phyloP scores from a whole-genome alignment of 805 yeast genomes.

The Cyberlindnera petersonii region DNA sequence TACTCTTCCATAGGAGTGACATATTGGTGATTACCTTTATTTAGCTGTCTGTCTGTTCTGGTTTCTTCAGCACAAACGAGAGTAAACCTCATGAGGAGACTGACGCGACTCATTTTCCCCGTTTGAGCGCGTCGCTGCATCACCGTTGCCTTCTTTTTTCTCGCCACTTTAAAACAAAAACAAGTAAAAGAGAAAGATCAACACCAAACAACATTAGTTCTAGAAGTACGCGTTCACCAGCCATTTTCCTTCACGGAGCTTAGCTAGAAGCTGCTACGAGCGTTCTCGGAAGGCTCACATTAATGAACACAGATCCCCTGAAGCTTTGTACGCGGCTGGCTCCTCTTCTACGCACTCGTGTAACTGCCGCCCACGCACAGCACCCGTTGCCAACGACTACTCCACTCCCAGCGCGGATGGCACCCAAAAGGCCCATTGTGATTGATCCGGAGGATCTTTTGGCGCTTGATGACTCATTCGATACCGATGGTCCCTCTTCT shows the following conservation, averaged over 20 bases:
- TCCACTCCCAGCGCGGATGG: not conserved
- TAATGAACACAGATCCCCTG: constrained; percentile 2
- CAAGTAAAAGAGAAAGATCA: not conserved
- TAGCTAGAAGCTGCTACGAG: not conserved
- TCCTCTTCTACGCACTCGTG: constrained; percentile 6
- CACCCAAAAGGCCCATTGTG: not conserved
- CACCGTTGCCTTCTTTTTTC: not conserved
- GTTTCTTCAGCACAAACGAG: too few relatives aligned
- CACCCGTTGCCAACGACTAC: too few relatives aligned
- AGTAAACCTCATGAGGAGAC: not conserved
- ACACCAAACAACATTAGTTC: not conserved
- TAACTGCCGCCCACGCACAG: constrained; percentile 5
- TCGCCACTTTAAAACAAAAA: constrained; percentile 2
- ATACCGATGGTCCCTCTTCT: constrained; percentile 2
- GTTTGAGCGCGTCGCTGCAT: not conserved
- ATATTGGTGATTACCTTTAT: not conserved
- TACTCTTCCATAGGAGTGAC: constrained; percentile 19
- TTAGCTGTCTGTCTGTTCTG: not conserved
- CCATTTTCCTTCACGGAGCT: constrained; percentile 1
- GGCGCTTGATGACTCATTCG: constrained; percentile 23
- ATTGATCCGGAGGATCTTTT: constrained; percentile 20
- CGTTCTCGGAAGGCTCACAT: not conserved
- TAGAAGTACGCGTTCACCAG: not conserved
- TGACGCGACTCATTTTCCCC: constrained; percentile 2
- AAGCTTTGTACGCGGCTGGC: constrained; percentile 9